Evolutionary conservation across 140 eudicot genomes (phyloP).

Genomic region (Senecio squalidus): DNA sequence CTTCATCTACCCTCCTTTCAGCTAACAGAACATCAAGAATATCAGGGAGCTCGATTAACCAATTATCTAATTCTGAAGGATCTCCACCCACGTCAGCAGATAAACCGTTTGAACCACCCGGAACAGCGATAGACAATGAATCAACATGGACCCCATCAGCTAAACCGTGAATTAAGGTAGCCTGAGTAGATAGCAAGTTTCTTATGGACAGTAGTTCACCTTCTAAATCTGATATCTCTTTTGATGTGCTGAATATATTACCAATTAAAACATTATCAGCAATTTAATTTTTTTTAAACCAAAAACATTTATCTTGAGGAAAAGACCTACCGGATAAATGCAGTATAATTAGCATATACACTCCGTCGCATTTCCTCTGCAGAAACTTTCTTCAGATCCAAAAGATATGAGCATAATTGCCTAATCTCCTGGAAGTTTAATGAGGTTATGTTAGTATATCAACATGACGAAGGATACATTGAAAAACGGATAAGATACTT

Average conservation of each 20-base stretch:
- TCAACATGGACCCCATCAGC: slow-evolving; percentile 91
- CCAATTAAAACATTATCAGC: slow-evolving; percentile 14
- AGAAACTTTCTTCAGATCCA: slow-evolving; percentile 94
- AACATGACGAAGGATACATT: slow-evolving; percentile 10
- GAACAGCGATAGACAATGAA: slow-evolving; percentile 41
- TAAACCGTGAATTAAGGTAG: slow-evolving; percentile 78
- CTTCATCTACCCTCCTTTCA: slow-evolving; percentile 97
- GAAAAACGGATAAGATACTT: neutral
- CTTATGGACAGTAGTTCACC: slow-evolving; percentile 95
- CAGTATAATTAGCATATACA: slow-evolving; percentile 95
- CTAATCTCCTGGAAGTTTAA: slow-evolving; percentile 75
- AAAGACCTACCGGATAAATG: slow-evolving; percentile 87
- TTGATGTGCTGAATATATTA: slow-evolving; percentile 66
- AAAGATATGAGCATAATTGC: slow-evolving; percentile 82
- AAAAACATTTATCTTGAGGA: neutral
- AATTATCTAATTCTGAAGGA: slow-evolving; percentile 78
- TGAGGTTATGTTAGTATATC: slow-evolving; percentile 20
- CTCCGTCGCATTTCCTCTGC: slow-evolving; percentile 99
- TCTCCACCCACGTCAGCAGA: slow-evolving; percentile 51
- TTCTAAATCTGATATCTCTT: slow-evolving; percentile 99
- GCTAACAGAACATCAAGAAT: slow-evolving; percentile 90
- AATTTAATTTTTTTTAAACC: too few species aligned
- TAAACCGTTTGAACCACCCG: slow-evolving; percentile 53
- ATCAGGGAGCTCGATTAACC: slow-evolving; percentile 90
- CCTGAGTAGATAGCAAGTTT: slow-evolving; percentile 95